Evolutionary conservation across 257 asterid genomes (phyloP).

Genomic region (Plantago major): DNA sequence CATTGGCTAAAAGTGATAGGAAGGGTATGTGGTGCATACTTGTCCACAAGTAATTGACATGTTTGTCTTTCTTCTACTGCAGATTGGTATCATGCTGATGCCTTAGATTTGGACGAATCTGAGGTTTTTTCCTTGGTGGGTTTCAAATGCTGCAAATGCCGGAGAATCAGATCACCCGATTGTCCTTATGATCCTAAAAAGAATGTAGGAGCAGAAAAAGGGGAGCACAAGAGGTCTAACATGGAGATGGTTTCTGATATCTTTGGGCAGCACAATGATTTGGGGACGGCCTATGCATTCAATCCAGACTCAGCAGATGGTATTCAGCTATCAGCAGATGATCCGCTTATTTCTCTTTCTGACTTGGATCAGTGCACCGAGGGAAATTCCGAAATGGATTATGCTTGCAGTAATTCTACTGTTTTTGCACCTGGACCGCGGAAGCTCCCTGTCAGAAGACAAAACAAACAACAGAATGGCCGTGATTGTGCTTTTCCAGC

Average conservation of each 20-base stretch:
- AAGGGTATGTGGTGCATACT: not conserved
- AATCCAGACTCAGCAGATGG: slow-evolving; percentile 8
- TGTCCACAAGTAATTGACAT: slow-evolving; percentile 15
- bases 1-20: not conserved
- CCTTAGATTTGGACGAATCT: slow-evolving; percentile 64
- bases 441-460: slow-evolving; percentile 72
- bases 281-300: slow-evolving; percentile 19
- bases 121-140: slow-evolving; percentile 45
- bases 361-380: slow-evolving; percentile 29
- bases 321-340: slow-evolving; percentile 14
- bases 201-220: slow-evolving; percentile 30
- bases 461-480: slow-evolving; percentile 39
- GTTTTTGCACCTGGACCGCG: slow-evolving; percentile 20
- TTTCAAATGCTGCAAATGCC: slow-evolving; percentile 80
- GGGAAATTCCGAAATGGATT: slow-evolving; percentile 24
- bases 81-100: slow-evolving; percentile 90
- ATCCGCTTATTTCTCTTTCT: slow-evolving; percentile 31
- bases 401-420: slow-evolving; percentile 34
- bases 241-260: slow-evolving; percentile 24
- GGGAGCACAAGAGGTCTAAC: slow-evolving; percentile 23
- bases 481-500: not conserved
- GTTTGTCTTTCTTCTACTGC: slow-evolving; percentile 27
- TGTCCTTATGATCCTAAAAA: slow-evolving; percentile 54
- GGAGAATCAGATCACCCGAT: slow-evolving; percentile 59
- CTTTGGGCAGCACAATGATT: slow-evolving; percentile 24